Evolutionary conservation across 805 yeast genomes (phyloP), one percentile per base, ranked within the genome.

Genomic region (Kodamaea sagamina): DNA sequence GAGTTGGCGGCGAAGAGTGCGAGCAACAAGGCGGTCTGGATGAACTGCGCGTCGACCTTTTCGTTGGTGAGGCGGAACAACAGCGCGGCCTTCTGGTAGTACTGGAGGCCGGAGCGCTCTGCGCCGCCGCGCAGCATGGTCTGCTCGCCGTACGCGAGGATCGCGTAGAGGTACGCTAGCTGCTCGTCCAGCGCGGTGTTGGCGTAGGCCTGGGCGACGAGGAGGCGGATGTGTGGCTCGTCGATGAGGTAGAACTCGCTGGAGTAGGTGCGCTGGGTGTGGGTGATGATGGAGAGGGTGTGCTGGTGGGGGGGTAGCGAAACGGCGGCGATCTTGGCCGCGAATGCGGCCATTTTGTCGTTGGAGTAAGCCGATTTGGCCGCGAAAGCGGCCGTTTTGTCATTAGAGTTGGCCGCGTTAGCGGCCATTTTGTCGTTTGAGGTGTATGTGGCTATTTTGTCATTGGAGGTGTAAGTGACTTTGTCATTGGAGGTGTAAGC

Each of bases 131-230:
- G 26, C 17, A 43, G 19, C 19, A 39, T 37, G 36, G 67, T 47
- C 52, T 69, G 75, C 46, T 66, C 67, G 5, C 74, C 74, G 46
- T 62, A 68, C 1, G 72, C 74, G 26, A 68, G 26, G 12, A 67
- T 39, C 4, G 59, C 56, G 42, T 63, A 67, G 40, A 68, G 56
- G 45, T 63, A 63, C 36, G 45, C 45, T 6, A 42, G 19, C 12
- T 68, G 59, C n/a, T 65, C 46, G 2, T 50, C 35, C 22, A 45
- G 40, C 37, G 58, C 25, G 54, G 41, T 36, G 6, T 38, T 39
- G 17, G 12, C 11, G 32, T 26, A 43, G 11, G 40, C 45, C 2
- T n/a, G 19, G 12, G 36, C 41, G 17, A 42, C 25, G 11, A 36
- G 12, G 4, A 4, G 13, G 19, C 10, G 21, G 16, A 51, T 9